Evolutionary conservation across 2,329 filamentous ascomycete species (phyloP), one percentile per base, ranked within the genome.

Genomic region (Alternaria triticimaculans): DNA sequence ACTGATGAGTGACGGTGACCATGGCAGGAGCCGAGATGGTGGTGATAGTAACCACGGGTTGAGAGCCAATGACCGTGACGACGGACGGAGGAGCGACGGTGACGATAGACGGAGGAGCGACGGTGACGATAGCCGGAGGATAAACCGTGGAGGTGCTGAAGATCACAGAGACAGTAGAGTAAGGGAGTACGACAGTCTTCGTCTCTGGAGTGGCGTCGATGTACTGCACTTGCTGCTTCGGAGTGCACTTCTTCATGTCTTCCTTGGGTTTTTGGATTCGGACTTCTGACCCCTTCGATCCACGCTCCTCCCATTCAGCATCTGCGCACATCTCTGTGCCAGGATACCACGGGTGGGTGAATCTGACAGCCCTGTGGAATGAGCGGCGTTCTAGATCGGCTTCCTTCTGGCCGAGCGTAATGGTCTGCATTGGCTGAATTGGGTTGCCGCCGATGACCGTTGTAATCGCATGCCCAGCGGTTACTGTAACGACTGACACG

Each of bases 241-340:
- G 33, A 0, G 33, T 3, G 10, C 60, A 45, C 26, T 65, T 63
- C 9, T 67, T 45, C 15, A 64, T 10, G 11, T 63, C 30, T 10
- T 28, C 25, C 11, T 28, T n/a, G 26, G 58, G 25, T 25, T 67
- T 51, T 26, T 72, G 63, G 8, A 75, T 56, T 18, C 66, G 63
- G 28, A 75, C 55, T 23, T 70, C 68, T 3, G 46, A 23, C 3
- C 63, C 33, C 5, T 18, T 12, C 30, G 67, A 62, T 37, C 69
- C 66, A 11, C 64, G 64, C 43, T 71, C 68, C 58, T 73, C 67
- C 73, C 73, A 75, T 49, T 73, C 66, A 7, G 71, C 70, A 12
- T 68, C 59, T 25, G 66, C 68, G 30, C 73, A 75, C 15, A 70
- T 41, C 0, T 21, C 15, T 14, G 23, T 43, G 3, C 18, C 56